A percentile compares a stretch with the other conserved stretches of the same genome.
Conservation (phyloP, 2,329 filamentous ascomycete species). For the Basipetospora sp. region DNA sequence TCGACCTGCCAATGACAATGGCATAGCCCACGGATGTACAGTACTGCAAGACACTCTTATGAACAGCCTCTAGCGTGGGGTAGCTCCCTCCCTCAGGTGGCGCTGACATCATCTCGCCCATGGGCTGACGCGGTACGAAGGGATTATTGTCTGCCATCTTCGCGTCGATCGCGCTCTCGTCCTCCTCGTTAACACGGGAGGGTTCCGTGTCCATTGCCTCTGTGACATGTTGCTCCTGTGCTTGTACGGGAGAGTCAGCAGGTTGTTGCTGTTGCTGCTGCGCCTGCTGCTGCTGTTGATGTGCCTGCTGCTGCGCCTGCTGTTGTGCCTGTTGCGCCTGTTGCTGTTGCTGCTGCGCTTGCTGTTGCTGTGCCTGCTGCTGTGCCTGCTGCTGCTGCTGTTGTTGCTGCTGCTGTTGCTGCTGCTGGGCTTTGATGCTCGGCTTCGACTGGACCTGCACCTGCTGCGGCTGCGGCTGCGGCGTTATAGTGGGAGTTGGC, state of each 20-base stretch:
- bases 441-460: conserved; percentile 11
- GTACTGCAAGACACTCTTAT: conserved; percentile 49
- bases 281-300: conserved; percentile 14
- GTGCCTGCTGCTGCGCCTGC: conserved; percentile 18
- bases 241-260: conserved; percentile 21
- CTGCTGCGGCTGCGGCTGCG: conserved; percentile 15
- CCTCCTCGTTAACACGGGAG: conserved; percentile 31
- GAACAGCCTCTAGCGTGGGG: conserved; percentile 48
- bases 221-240: conserved; percentile 27
- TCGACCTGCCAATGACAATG: conserved; percentile 52
- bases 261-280: conserved; percentile 11
- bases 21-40: conserved; percentile 54
- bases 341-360: conserved; percentile 17
- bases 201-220: conserved; percentile 41
- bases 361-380: conserved; percentile 13
- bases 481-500: conserved; percentile 16
- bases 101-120: conserved; percentile 46
- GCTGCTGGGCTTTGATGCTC: conserved; percentile 3
- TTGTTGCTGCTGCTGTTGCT: conserved; percentile 5
- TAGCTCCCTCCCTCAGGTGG: conserved; percentile 51
- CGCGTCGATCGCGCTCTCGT: conserved; percentile 27
- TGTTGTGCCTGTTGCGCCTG: conserved; percentile 12
- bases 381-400: conserved; percentile 7
- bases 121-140: conserved; percentile 37
- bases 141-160: conserved; percentile 35